Evolutionary conservation across 2,329 filamentous ascomycete species (phyloP).

Genomic region (Rhexocercosporidium sp.): DNA sequence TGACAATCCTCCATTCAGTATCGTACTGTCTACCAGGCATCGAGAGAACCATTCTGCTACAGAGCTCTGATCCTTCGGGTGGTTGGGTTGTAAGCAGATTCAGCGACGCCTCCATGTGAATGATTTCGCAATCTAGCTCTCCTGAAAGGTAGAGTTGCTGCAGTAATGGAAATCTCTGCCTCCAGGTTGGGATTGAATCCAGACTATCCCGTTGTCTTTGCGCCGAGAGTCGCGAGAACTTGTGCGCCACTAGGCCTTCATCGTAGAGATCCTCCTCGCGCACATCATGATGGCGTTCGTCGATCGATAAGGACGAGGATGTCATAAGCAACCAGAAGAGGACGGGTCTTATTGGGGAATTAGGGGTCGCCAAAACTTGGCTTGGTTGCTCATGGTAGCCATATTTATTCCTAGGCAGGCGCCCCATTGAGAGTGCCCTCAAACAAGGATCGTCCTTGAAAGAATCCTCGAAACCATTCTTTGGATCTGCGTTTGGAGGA

Average conservation of each 20-base stretch:
- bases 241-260: slow-evolving; percentile 32
- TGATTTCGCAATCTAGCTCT: slow-evolving; percentile 60
- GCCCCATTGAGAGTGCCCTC: slow-evolving; percentile 59
- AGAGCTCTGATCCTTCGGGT: slow-evolving; percentile 63
- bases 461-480: slow-evolving; percentile 60
- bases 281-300: slow-evolving; percentile 26
- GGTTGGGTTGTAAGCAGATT: slow-evolving; percentile 63
- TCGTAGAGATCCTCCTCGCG: slow-evolving; percentile 33
- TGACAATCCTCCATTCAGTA: slow-evolving; percentile 65
- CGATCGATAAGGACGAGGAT: slow-evolving; percentile 26
- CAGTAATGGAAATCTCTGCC: slow-evolving; percentile 61
- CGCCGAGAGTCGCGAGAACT: slow-evolving; percentile 33
- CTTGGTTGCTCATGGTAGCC: slow-evolving; percentile 31
- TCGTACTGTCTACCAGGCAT: slow-evolving; percentile 59
- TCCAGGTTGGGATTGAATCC: slow-evolving; percentile 61
- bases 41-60: slow-evolving; percentile 63
- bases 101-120: slow-evolving; percentile 67
- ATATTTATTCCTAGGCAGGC: slow-evolving; percentile 33
- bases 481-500: slow-evolving; percentile 55
- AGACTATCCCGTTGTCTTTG: slow-evolving; percentile 45
- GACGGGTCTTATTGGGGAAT: slow-evolving; percentile 31
- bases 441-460: slow-evolving; percentile 71
- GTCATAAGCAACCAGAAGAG: slow-evolving; percentile 40
- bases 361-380: slow-evolving; percentile 18
- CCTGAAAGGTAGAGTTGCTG: slow-evolving; percentile 56